Evolutionary conservation across 2,329 filamentous ascomycete species (phyloP).

Genomic region (Fusarium torulosum): DNA sequence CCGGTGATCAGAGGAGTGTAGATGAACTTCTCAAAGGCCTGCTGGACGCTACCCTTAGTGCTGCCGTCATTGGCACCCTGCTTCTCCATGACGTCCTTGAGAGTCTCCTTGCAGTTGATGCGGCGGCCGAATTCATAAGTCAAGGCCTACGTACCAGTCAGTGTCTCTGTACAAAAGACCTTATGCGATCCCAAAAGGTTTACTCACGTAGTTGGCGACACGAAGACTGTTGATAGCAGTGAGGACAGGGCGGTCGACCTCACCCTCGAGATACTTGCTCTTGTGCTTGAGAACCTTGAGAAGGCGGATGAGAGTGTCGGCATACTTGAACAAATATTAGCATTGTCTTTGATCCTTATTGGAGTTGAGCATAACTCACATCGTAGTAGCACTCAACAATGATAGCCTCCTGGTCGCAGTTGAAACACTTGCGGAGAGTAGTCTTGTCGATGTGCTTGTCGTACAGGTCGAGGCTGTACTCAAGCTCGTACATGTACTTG

Average conservation of each 20-base stretch:
- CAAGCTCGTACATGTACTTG: conserved; percentile 45
- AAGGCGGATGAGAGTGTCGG: conserved; percentile 47
- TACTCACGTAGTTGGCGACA: conserved; percentile 45
- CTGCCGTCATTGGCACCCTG: conserved; percentile 49
- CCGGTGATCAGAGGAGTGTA: conserved; percentile 49
- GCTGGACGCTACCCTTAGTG: conserved; percentile 47
- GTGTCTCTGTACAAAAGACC: background rate
- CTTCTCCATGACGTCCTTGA: conserved; percentile 47
- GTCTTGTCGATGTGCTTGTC: conserved; percentile 48
- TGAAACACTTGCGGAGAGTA: conserved; percentile 44
- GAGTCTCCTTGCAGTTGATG: conserved; percentile 43
- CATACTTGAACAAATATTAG: conserved; percentile 41
- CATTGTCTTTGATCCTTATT: background rate
- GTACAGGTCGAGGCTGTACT: conserved; percentile 47
- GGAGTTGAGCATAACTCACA: conserved; percentile 21
- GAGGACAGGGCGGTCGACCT: conserved; percentile 47
- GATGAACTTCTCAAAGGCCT: conserved; percentile 46
- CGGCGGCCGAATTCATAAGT: conserved; percentile 49
- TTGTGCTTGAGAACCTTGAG: conserved; percentile 45
- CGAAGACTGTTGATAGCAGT: conserved; percentile 50
- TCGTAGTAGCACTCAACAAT: conserved; percentile 47
- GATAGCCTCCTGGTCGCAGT: conserved; percentile 41
- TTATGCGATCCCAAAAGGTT: background rate
- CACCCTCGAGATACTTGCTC: conserved; percentile 45
- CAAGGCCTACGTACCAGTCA: conserved; percentile 36